phyloP scores from a whole-genome alignment of 345 rosid species.

The Zanthoxylum bungeanum region DNA sequence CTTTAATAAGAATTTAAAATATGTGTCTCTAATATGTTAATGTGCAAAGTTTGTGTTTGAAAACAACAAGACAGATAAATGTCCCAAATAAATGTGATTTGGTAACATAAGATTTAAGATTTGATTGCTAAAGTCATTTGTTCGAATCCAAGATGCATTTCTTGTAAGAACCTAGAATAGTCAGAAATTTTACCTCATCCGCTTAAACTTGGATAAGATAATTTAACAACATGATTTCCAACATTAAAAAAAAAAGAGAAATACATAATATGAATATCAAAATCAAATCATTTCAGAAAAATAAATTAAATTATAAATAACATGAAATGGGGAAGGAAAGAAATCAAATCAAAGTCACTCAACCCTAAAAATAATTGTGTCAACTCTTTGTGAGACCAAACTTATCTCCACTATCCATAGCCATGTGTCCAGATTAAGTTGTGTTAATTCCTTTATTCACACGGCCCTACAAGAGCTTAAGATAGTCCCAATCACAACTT shows the following conservation, averaged over 20 bases:
- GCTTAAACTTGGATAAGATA: too few relatives aligned
- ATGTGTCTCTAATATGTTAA: neutral
- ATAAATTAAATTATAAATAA: neutral
- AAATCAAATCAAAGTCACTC: constrained; percentile 30
- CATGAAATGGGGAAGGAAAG: neutral
- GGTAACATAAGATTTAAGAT: too few relatives aligned
- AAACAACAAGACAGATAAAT: neutral
- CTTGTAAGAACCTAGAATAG: too few relatives aligned
- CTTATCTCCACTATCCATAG: constrained; percentile 20
- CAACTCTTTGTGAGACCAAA: constrained; percentile 49
- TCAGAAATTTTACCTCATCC: too few relatives aligned
- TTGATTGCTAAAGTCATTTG: too few relatives aligned
- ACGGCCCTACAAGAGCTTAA: constrained; percentile 15
- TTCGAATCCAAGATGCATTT: too few relatives aligned
- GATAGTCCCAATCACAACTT: constrained; percentile 38
- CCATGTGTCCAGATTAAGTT: constrained; percentile 35
- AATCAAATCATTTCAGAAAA: neutral
- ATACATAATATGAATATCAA: neutral
- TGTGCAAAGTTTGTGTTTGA: neutral
- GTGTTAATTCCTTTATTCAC: constrained; percentile 25
- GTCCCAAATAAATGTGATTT: too few relatives aligned
- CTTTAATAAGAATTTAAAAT: neutral
- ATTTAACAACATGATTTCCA: too few relatives aligned
- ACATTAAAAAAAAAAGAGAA: too few relatives aligned
- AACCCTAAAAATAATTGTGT: constrained; percentile 43